Evolutionary conservation across 2,329 filamentous ascomycete species (phyloP), one percentile per base, ranked within the genome.

Genomic region (Aureobasidium zeae): DNA sequence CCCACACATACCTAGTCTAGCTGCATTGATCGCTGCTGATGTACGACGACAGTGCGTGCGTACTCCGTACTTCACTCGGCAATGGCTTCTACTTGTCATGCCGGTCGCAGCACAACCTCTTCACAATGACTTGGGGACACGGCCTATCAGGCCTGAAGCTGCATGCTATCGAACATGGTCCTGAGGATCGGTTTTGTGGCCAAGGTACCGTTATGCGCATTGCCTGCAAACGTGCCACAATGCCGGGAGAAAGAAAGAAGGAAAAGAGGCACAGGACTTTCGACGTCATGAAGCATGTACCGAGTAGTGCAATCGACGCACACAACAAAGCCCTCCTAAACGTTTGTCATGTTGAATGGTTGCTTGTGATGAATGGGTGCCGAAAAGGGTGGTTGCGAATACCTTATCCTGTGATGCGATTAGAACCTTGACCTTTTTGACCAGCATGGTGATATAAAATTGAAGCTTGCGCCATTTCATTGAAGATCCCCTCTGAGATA

Each of bases 31-130:
- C 39, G 31, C 16, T 29, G 32, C 28, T 30, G 39, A 22, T 17
- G 39, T 44, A 35, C 34, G 39, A 44, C 31, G 39, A 35, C 39
- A 44, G 39, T 31, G 39, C 39, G 30, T 28, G 39, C 39, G 37
- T 41, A 20, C 37, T 31, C 28, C n/a, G n/a, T n/a, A n/a, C n/a
- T n/a, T n/a, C n/a, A n/a, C n/a, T 16, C 5, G 28, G 22, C 29
- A 26, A 4, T n/a, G n/a, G 28, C 26, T 44, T 17, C 39, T 35
- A 31, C 16, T 22, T 29, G 30, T 44, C 39, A 17, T 22, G 25
- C 31, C 31, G 30, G 30, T 35, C 25, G 39, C 22, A 44, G n/a
- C n/a, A n/a, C 39, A 13, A 17, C 22, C 29, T 29, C 11, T 35
- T 35, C 31, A n/a, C n/a, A n/a, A n/a, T n/a, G 31, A 44, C 39